Percentiles rank a stretch among this genome's conserved stretches.
These are phyloP conservation scores for Globisporangium rhizosaccharum DNA, from an alignment of 352 stramenopile genomes.

Conservation along the genomic window DNA sequence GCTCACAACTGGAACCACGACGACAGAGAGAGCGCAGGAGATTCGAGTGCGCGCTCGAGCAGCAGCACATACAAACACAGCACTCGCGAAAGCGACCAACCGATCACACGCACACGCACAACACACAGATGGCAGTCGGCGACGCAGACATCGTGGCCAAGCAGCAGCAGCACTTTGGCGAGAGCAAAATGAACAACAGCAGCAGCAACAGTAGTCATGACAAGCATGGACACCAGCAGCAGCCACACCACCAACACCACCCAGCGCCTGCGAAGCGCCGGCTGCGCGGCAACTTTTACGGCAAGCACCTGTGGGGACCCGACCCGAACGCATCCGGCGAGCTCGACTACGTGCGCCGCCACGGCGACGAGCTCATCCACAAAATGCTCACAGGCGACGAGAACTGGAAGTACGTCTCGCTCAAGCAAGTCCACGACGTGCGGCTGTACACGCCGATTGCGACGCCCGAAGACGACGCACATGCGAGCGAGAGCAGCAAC, in stretches of 20 bases:
- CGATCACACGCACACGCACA: too few species aligned
- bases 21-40: too few species aligned
- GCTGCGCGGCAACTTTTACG: slow-evolving; percentile 24
- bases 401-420: slow-evolving; percentile 39
- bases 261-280: slow-evolving; percentile 7
- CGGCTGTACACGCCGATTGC: slow-evolving; percentile 52
- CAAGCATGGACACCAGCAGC: neutral
- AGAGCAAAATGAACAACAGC: neutral
- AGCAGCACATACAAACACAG: too few species aligned
- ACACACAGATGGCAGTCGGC: too few species aligned
- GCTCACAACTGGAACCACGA: too few species aligned
- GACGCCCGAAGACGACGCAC: slow-evolving; percentile 11
- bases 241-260: slow-evolving; percentile 1
- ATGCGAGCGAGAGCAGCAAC: slow-evolving; percentile 1
- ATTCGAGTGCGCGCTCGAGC: too few species aligned
- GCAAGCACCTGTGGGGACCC: slow-evolving; percentile 35
- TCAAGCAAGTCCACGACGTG: slow-evolving; percentile 62
- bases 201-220: slow-evolving; percentile 1
- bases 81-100: too few species aligned
- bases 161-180: neutral
- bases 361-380: slow-evolving; percentile 40
- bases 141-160: too few species aligned
- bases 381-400: slow-evolving; percentile 44
- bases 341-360: slow-evolving; percentile 50
- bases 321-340: slow-evolving; percentile 26